phyloP scores from a whole-genome alignment of 2,329 filamentous ascomycete species.

The Aspergillus clavatus region DNA sequence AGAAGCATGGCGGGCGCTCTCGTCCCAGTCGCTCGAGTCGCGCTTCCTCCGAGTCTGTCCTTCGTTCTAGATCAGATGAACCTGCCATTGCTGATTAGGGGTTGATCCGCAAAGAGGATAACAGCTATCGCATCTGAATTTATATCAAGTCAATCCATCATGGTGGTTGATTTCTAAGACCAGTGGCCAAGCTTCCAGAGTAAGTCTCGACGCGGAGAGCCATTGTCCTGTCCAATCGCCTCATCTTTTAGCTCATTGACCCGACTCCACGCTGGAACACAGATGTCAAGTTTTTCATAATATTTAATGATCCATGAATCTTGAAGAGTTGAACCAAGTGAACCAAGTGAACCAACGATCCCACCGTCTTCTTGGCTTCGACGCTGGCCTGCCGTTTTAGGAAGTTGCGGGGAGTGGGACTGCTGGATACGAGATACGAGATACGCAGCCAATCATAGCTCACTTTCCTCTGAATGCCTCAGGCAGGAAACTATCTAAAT shows the following conservation, averaged over 20 bases:
- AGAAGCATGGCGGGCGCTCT: conserved; percentile 56
- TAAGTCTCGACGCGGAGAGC: not conserved
- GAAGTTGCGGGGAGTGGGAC: conserved; percentile 23
- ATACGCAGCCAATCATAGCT: not conserved
- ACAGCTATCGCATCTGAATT: not conserved
- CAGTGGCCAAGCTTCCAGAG: not conserved
- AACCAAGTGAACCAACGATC: not conserved
- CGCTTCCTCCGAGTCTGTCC: conserved; percentile 3
- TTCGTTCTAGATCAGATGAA: conserved; percentile 3
- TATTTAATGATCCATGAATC: too few species aligned
- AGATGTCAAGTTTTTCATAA: too few species aligned
- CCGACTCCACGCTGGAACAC: not conserved
- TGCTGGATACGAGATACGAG: not conserved
- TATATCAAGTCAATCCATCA: not conserved
- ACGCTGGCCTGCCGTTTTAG: conserved; percentile 14
- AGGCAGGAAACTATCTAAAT: not conserved
- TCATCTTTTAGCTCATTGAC: not conserved
- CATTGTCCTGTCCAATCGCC: not conserved
- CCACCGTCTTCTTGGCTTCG: not conserved
- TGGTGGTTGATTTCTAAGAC: not conserved
- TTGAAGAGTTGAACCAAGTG: too few species aligned
- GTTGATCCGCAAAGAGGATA: too few species aligned
- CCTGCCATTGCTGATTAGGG: conserved; percentile 5
- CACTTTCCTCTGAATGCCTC: not conserved
- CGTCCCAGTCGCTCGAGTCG: conserved; percentile 57